A percentile compares a stretch with the other conserved stretches of the same genome.
phyloP scores from a whole-genome alignment of 208 protist genomes.

The Trypanosoma melophagium region DNA sequence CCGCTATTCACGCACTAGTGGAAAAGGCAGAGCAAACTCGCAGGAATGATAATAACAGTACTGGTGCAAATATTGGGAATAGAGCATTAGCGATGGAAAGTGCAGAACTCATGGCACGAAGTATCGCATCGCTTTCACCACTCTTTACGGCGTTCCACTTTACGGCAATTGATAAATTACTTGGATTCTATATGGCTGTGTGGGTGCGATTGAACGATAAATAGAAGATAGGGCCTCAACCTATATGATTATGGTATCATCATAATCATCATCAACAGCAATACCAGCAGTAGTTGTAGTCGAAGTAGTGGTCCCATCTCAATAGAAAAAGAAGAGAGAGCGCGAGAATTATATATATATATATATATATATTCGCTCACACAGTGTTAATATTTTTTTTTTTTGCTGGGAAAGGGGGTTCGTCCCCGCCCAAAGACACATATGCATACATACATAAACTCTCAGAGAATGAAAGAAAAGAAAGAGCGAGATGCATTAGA shows the following conservation, averaged over 20 bases:
- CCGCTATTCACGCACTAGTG: slow-evolving; percentile 37
- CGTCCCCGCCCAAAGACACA: too few species aligned
- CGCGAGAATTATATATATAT: too few species aligned
- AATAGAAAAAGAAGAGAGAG: too few species aligned
- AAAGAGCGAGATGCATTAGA: too few species aligned
- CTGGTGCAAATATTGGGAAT: slow-evolving; percentile 3
- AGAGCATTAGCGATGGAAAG: slow-evolving; percentile 51
- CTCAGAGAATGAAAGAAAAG: too few species aligned
- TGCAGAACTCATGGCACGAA: slow-evolving; percentile 44
- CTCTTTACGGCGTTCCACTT: slow-evolving; percentile 65
- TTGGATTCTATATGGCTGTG: slow-evolving; percentile 83
- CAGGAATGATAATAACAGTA: slow-evolving; percentile 8
- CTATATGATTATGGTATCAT: too few species aligned
- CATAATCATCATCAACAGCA: too few species aligned
- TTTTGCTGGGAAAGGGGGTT: too few species aligned
- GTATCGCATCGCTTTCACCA: slow-evolving; percentile 40
- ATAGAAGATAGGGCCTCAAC: neutral
- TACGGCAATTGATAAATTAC: slow-evolving; percentile 64
- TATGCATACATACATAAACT: too few species aligned
- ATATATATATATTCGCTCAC: too few species aligned
- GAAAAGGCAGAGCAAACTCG: slow-evolving; percentile 18
- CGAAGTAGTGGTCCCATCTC: neutral
- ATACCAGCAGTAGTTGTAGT: too few species aligned
- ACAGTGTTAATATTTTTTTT: too few species aligned
- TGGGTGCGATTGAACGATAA: slow-evolving; percentile 59